Percentiles rank a stretch among this genome's conserved stretches.
phyloP scores from a whole-genome alignment of 441 rosid species.

The Pelargonium citronellum region DNA sequence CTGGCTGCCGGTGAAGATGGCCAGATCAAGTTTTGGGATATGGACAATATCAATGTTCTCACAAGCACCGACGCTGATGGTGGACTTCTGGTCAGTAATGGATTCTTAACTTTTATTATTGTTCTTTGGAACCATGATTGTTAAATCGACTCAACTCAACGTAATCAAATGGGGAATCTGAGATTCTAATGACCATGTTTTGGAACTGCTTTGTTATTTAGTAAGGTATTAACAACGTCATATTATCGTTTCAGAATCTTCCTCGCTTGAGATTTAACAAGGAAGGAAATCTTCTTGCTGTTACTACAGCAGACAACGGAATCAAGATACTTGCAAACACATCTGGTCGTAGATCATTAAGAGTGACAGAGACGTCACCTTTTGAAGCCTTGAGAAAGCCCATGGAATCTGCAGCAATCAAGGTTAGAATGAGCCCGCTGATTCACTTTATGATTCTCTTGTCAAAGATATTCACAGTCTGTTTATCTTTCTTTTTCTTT shows the following conservation, averaged over 20 bases:
- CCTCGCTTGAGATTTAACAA: conserved; percentile 72
- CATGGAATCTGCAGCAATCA: conserved; percentile 40
- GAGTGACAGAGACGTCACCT: conserved; percentile 52
- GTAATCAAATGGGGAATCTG: too few relatives aligned
- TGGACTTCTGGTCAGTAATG: conserved; percentile 52
- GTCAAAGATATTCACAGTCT: neutral
- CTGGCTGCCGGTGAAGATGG: conserved; percentile 76
- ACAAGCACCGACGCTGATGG: conserved; percentile 58
- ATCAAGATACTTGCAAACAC: conserved; percentile 65
- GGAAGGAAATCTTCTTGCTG: conserved; percentile 71
- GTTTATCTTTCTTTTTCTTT: neutral
- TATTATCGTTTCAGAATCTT: conserved; percentile 49
- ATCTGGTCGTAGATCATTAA: conserved; percentile 61
- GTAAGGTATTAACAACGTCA: neutral
- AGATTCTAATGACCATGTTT: neutral
- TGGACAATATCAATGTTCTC: conserved; percentile 48
- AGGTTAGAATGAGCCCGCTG: conserved; percentile 34
- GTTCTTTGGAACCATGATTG: neutral
- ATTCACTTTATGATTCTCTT: conserved; percentile 11
- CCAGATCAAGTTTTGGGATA: conserved; percentile 64
- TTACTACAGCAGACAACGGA: conserved; percentile 69
- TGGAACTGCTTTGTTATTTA: neutral
- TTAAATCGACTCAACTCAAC: too few relatives aligned
- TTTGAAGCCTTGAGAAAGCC: conserved; percentile 59
- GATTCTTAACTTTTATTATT: neutral